These are phyloP conservation scores for Fusarium xyrophilum DNA, from an alignment of 2,329 filamentous ascomycete genomes.

Conservation along the genomic window DNA sequence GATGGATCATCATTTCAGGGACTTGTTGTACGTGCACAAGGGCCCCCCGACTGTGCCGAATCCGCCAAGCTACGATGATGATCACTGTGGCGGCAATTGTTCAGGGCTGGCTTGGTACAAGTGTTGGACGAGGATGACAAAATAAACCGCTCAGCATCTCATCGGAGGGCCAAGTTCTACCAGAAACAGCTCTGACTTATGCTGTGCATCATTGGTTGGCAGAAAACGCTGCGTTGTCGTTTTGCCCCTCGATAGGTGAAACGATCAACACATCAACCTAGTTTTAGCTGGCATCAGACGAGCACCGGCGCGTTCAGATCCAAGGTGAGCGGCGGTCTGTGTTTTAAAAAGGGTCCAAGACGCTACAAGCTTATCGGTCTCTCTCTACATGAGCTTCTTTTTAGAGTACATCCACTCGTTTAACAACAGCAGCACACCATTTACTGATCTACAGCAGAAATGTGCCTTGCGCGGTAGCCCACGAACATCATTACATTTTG, in stretches of 20 bases:
- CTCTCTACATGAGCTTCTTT: conserved; percentile 5
- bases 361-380: conserved; percentile 11
- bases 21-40: conserved; percentile 11
- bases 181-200: neutral
- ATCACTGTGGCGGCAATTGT: conserved; percentile 28
- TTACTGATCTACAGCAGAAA: conserved; percentile 24
- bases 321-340: conserved; percentile 1
- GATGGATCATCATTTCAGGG: conserved; percentile 31
- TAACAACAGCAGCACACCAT: conserved; percentile 29
- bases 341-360: conserved; percentile 18
- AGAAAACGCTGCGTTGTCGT: conserved; percentile 6
- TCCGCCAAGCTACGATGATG: conserved; percentile 24
- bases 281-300: conserved; percentile 10
- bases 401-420: conserved; percentile 15
- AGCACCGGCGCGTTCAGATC: conserved; percentile 11
- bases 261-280: conserved; percentile 32
- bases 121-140: neutral
- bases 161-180: conserved; percentile 1
- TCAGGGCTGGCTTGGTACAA: conserved; percentile 9
- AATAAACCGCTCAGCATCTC: conserved; percentile 6
- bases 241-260: conserved; percentile 21
- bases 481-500: neutral
- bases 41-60: conserved; percentile 18
- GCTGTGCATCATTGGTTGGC: conserved; percentile 24
- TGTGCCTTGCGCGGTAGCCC: conserved; percentile 16